Evolutionary conservation across 2,329 filamentous ascomycete genomes (phyloP).

Genomic region (Cercospora zeina): DNA sequence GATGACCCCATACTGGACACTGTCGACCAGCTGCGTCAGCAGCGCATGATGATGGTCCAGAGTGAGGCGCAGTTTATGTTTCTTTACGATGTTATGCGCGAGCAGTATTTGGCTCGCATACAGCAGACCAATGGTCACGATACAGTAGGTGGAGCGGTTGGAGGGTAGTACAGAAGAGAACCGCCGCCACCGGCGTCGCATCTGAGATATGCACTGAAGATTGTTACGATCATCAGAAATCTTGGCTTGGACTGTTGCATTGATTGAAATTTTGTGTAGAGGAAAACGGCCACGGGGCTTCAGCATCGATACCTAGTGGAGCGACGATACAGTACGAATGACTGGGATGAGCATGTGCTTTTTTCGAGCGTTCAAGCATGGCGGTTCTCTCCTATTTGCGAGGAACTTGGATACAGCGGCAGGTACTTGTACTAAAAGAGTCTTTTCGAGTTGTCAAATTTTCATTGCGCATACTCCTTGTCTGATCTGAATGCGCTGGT

Average conservation of each 20-base stretch:
- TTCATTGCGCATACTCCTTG: background rate
- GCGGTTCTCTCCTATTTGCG: background rate
- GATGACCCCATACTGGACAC: slow-evolving; percentile 73
- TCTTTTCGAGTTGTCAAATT: background rate
- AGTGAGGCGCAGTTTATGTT: slow-evolving; percentile 80
- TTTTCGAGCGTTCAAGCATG: slow-evolving; percentile 6
- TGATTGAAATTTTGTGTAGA: background rate
- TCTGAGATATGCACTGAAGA: background rate
- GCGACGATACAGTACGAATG: background rate
- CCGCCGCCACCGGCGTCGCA: background rate
- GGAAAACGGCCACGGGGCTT: background rate
- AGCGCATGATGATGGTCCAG: slow-evolving; percentile 95
- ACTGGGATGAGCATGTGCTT: background rate
- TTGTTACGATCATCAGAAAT: background rate
- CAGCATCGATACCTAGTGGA: background rate
- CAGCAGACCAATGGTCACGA: slow-evolving; percentile 8
- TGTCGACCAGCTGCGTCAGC: slow-evolving; percentile 78
- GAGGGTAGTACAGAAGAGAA: slow-evolving; percentile 7
- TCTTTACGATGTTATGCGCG: slow-evolving; percentile 80
- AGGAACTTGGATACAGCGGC: background rate
- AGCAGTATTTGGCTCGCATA: slow-evolving; percentile 52
- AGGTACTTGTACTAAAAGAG: background rate
- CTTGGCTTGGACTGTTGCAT: slow-evolving; percentile 3
- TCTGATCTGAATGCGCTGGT: background rate
- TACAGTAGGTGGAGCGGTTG: slow-evolving; percentile 16